phyloP scores from a whole-genome alignment of 108 stramenopile genomes.

The Fragilaria crotonensis region DNA sequence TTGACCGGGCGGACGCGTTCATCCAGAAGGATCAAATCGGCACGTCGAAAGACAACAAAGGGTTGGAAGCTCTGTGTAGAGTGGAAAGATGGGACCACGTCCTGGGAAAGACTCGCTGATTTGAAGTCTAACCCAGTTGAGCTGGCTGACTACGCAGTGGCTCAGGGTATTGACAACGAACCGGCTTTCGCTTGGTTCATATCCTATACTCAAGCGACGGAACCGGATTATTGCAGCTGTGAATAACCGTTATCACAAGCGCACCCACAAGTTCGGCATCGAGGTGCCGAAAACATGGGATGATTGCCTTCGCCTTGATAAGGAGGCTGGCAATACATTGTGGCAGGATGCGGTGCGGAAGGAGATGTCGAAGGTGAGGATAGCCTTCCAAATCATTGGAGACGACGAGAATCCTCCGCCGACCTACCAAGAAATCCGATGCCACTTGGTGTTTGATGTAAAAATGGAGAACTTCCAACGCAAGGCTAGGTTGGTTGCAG shows the following conservation, averaged over 20 bases:
- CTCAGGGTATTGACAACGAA: conserved; percentile 19
- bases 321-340: conserved; percentile 11
- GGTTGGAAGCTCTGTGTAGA: no score
- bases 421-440: conserved; percentile 20
- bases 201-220: conserved; percentile 15
- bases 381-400: conserved; percentile 18
- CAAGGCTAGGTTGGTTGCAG: conserved; percentile 32
- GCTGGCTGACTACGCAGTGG: no score
- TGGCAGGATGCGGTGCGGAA: conserved; percentile 24
- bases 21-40: neutral
- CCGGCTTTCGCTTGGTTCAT: conserved; percentile 36
- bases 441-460: conserved; percentile 28
- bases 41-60: no score
- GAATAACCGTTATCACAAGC: no score
- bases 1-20: no score
- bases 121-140: no score
- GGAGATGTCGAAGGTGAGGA: conserved; percentile 25
- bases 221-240: conserved; percentile 16
- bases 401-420: neutral
- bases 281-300: conserved; percentile 16
- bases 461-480: no score
- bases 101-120: conserved; percentile 15
- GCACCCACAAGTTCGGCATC: no score
- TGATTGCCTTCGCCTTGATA: conserved; percentile 18
- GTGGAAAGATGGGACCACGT: conserved; percentile 18